Evolutionary conservation across 345 rosid species (phyloP), one percentile per base, ranked within the genome.

Genomic region (Capsella bursapastoris): DNA sequence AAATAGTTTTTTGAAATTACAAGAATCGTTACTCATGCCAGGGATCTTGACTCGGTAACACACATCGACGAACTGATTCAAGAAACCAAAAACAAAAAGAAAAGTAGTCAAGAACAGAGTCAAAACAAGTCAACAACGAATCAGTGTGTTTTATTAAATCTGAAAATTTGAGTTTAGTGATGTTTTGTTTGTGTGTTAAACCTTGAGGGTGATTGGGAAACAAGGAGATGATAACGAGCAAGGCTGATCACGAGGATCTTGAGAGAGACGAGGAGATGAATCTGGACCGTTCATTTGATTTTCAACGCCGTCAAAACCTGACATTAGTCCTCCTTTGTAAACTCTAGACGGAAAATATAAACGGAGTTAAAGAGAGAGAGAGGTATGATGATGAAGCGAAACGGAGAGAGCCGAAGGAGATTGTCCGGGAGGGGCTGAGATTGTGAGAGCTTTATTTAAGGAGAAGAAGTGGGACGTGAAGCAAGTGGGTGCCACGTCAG

Each of bases 171-270:
- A 41, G 55, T 31, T 8, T 64, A 15, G 27, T 52, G 69, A 53
- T 10, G 60, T 40, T 38, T 34, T 6, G 35, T 34, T 7, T 5
- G 35, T 40, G 13, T 40, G 43, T 40, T 40, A 7, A 64, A 93
- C 98, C 97, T 85, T 85, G 75, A 93, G 93, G 69, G 96, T 80
- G 79, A 93, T 83, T n/a, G 97, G 97, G 58, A 64, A 85, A 66
- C 82, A 83, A 63, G 90, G 79, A 55, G 95, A 40, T 65, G 80
- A 63, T 78, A 89, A 75, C 1, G 88, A 82, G 64, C 74, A 80
- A 57, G 61, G 56, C 9, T 53, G 56, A 6, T 70, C 86, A 78
- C 79, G 80, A 31, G 84, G 61, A 59, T 83, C 83, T 67, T 79
- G 86, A 81, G 88, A 37, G 60, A 10, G 29, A 62, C 57, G 51